A percentile compares a stretch with the other conserved stretches of the same genome.
Evolutionary conservation across 257 asterid genomes (phyloP).

Genomic region (Echites panduratus): DNA sequence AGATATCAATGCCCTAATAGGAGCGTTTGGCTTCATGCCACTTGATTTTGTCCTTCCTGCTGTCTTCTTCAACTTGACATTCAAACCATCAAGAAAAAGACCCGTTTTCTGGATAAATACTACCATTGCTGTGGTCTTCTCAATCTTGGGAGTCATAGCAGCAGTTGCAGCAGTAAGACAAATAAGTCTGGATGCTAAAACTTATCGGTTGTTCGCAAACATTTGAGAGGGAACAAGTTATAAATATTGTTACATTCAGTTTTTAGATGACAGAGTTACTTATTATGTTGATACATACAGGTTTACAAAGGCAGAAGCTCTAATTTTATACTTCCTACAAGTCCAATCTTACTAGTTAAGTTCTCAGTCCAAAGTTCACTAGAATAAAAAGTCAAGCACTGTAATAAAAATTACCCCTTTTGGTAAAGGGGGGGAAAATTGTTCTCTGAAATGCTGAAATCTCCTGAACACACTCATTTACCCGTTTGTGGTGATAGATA

Average conservation of each 20-base stretch:
- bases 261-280: background rate
- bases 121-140: constrained; percentile 52
- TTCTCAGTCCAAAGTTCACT: background rate
- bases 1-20: constrained; percentile 67
- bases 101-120: constrained; percentile 53
- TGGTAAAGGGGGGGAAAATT: background rate
- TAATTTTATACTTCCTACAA: background rate
- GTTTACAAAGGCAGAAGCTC: background rate
- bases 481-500: background rate
- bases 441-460: background rate
- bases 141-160: constrained; percentile 49
- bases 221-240: constrained; percentile 21
- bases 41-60: constrained; percentile 84
- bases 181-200: constrained; percentile 73
- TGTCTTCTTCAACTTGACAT: constrained; percentile 73
- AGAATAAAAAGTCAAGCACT: background rate
- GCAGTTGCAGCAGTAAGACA: constrained; percentile 90
- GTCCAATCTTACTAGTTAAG: background rate
- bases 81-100: constrained; percentile 59
- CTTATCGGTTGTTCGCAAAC: constrained; percentile 60
- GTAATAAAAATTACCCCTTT: background rate
- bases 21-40: constrained; percentile 91
- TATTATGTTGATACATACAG: background rate
- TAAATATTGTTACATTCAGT: background rate
- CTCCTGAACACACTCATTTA: background rate